Base-by-base conservation (phyloP, 1,284 basidiomycete genomes). In the Entoloma clypeatum region DNA sequence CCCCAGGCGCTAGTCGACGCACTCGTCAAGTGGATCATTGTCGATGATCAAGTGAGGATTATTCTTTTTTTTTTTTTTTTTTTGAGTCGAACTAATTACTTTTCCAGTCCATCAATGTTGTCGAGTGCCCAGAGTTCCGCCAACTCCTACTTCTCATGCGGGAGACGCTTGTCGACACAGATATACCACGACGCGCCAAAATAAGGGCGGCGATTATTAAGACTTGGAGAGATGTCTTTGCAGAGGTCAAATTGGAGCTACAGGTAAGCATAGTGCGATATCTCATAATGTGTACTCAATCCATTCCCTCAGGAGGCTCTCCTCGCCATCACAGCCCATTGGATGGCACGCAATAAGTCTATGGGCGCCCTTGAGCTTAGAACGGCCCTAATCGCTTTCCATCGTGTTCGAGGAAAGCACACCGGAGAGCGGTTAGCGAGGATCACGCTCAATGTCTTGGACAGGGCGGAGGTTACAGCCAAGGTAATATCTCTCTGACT, bases 151-250 rank as follows among this genome's bases (percentile, higher is more conserved):
- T 21, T 18, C 30, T 41, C 19, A 19, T 41, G 14, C 16, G 39
- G 14, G 23, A 34, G 8, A 17, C 22, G n/a, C 25, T 41, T 24
- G 13, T 13, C 10, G 31, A 34, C 10, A 24, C 1, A 19, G 23
- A 22, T 8, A 34, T 41, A 17, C 39, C 39, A n/a, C 39, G 35
- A 24, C 30, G 32, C 9, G 25, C 31, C 14, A 41, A 41, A 32
- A 17, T 41, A 13, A 11, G 39, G 10, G 30, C 30, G 14, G 7
- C 16, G 10, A 34, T 41, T 35, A 36, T 41, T 9, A 9, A 14
- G 19, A 6, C 30, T 16, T 32, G 17, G 30, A 23, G 24, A 5
- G 14, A 18, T 6, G n/a, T 11, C 11, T 23, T 36, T 22, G 16
- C 10, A 11, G 29, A 24, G 10, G 16, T 31, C 30, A 41, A 41